A percentile compares a stretch with the other conserved stretches of the same genome.
Conservation (phyloP, 208 protist species). For the Acanthamoeba rhysodes region DNA sequence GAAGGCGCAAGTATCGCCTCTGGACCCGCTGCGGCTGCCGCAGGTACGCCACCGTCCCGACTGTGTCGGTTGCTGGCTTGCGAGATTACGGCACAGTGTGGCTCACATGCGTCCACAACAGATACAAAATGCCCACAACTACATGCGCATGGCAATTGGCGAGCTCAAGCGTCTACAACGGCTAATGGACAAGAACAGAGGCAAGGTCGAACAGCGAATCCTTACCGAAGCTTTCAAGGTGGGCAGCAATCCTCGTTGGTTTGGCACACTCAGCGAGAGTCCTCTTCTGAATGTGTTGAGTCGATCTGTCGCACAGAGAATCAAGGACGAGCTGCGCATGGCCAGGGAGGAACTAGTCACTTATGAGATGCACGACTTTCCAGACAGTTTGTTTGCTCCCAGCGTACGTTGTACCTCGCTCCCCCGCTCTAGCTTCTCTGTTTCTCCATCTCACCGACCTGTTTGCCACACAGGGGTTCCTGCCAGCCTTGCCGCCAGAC, state of each 20-base stretch:
- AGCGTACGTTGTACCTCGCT: background rate
- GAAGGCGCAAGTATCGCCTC: background rate
- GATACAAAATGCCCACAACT: constrained; percentile 26
- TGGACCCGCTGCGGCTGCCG: background rate
- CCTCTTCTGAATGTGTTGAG: background rate
- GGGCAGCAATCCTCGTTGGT: background rate
- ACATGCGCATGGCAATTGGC: background rate
- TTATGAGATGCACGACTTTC: background rate
- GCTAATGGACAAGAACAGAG: background rate
- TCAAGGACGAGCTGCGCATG: background rate
- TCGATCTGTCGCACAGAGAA: background rate
- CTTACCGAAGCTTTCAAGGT: background rate
- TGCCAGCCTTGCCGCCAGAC: background rate
- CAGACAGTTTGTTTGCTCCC: background rate
- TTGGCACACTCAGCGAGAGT: too few relatives aligned
- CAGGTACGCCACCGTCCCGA: background rate
- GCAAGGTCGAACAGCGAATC: background rate
- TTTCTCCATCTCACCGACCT: background rate
- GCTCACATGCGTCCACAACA: background rate
- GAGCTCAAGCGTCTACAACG: background rate
- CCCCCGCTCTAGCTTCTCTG: background rate
- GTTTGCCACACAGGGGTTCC: background rate
- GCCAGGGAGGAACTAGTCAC: background rate
- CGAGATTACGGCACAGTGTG: background rate
- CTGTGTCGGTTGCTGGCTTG: background rate